phyloP scores from a whole-genome alignment of 2,329 filamentous ascomycete genomes.

The Xylariomycetidae sp. region DNA sequence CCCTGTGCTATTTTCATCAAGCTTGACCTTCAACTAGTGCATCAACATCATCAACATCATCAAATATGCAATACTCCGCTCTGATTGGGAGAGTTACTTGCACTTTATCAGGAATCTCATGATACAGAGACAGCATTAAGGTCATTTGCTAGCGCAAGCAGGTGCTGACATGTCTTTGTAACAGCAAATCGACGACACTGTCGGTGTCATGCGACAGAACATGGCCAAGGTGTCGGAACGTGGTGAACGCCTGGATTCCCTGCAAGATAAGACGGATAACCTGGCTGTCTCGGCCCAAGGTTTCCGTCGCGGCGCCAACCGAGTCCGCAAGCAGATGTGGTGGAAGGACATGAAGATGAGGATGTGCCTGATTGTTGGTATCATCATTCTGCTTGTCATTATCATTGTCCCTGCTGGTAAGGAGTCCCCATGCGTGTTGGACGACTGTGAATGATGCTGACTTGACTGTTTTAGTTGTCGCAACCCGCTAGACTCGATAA shows the following conservation, averaged over 20 bases:
- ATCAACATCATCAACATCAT: too few species aligned
- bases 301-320: slow-evolving; percentile 93
- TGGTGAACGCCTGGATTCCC: slow-evolving; percentile 47
- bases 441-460: slow-evolving; percentile 7
- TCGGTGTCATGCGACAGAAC: slow-evolving; percentile 94
- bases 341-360: slow-evolving; percentile 99
- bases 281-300: slow-evolving; percentile 88
- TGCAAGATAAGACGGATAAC: slow-evolving; percentile 65
- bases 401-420: slow-evolving; percentile 92
- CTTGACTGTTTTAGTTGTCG: slow-evolving; percentile 32
- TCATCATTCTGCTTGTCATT: slow-evolving; percentile 85
- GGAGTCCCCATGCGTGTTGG: too few species aligned
- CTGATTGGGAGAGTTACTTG: too few species aligned
- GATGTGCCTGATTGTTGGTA: slow-evolving; percentile 87
- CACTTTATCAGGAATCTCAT: slow-evolving; percentile 3
- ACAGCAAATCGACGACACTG: slow-evolving; percentile 98
- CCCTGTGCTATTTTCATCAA: too few species aligned
- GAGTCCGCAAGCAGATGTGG: slow-evolving; percentile 98
- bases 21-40: too few species aligned
- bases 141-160: too few species aligned
- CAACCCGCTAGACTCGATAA: slow-evolving; percentile 7
- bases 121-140: too few species aligned
- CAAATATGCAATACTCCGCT: too few species aligned
- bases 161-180: slow-evolving; percentile 41
- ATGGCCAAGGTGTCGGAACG: slow-evolving; percentile 95